phyloP scores from a whole-genome alignment of 257 asterid species.

The Leonotis leonurus region DNA sequence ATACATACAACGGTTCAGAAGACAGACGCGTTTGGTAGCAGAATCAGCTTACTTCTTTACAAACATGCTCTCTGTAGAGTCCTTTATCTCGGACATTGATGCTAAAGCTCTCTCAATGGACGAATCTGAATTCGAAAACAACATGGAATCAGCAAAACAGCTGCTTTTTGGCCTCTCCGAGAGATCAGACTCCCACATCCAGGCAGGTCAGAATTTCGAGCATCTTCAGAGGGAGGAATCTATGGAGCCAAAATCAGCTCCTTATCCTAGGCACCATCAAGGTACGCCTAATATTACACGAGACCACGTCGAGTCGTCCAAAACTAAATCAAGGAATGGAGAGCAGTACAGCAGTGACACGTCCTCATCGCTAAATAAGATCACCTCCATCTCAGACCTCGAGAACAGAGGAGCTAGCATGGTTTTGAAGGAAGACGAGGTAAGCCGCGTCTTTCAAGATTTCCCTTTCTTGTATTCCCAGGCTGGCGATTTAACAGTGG shows the following conservation, averaged over 20 bases:
- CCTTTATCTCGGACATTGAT: conserved; percentile 56
- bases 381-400: conserved; percentile 67
- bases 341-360: conserved; percentile 37
- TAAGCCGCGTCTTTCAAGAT: conserved; percentile 41
- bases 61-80: conserved; percentile 84
- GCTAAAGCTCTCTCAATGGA: conserved; percentile 87
- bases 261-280: conserved; percentile 29
- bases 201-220: conserved; percentile 32
- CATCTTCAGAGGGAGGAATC: conserved; percentile 30
- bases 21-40: conserved; percentile 67
- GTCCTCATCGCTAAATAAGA: conserved; percentile 35
- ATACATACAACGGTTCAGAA: conserved; percentile 84
- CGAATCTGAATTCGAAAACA: conserved; percentile 61
- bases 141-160: conserved; percentile 73
- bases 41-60: conserved; percentile 96
- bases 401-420: conserved; percentile 70
- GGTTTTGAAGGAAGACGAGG: conserved; percentile 60
- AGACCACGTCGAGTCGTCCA: conserved; percentile 34
- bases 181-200: conserved; percentile 32
- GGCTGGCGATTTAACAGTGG: conserved; percentile 64
- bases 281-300: conserved; percentile 19
- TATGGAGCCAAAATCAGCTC: conserved; percentile 21
- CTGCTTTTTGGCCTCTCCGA: conserved; percentile 67
- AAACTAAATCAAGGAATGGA: conserved; percentile 32
- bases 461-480: conserved; percentile 74